Evolutionary conservation across 495 filamentous ascomycete species (phyloP), one percentile per base, ranked within the genome.

Genomic region (Penicillium goetzii): DNA sequence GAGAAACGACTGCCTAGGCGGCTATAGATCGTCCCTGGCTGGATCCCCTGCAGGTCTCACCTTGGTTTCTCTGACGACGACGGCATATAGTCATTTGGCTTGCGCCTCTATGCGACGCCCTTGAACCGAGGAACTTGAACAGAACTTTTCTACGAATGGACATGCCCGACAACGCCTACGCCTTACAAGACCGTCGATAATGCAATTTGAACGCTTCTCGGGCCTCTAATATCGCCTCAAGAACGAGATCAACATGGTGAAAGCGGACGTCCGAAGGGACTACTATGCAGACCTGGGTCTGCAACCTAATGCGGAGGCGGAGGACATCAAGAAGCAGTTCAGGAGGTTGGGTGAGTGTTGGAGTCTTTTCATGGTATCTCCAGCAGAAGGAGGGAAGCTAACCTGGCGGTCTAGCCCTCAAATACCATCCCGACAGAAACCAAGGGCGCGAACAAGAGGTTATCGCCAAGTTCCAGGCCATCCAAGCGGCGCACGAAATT

Each of bases 351-450:
- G 90, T 92, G 78, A 59, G 81, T 64, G 45, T 11, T n/a, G 32
- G 33, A 50, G 15, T 8, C 11, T 4, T 9, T 30, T n/a, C 32
- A 52, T 38, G 10, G 14, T 6, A 23, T 6, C 28, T 12, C 7
- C n/a, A 14, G 30, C 9, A n/a, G 10, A 26, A 36, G 9, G 6
- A 8, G 6, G 4, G 50, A 51, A 28, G 32, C 63, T 66, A 23
- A 58, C 40, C 25, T 56, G 25, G 41, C 19, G 25, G 56, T 15
- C 25, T 64, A 94, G 93, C 92, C 36, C 82, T 95, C 28, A 88
- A 88, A 68, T 96, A 88, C 67, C 93, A 97, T 70, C 93, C 93
- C 8, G 93, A 97, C 72, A 87, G 92, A 47, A 96, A 97, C 68
- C 90, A 88, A 5, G 93, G 93, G 47, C 83, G 83, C 63, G 93